phyloP scores from a whole-genome alignment of 2,329 filamentous ascomycete species.

The Arthrobotrys sinensis region DNA sequence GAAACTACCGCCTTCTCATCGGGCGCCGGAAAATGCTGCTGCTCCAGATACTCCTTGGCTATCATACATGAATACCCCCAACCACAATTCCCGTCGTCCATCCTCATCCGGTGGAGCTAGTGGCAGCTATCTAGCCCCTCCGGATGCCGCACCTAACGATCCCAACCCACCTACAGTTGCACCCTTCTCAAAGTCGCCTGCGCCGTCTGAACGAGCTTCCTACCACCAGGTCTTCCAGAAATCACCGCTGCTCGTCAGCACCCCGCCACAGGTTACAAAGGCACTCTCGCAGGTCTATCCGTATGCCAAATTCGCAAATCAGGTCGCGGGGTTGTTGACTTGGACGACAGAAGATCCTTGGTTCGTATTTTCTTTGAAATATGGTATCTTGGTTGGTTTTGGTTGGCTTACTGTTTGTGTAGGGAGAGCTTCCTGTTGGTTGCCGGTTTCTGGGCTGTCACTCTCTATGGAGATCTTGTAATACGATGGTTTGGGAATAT shows the following conservation, averaged over 20 bases:
- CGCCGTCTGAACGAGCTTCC: constrained; percentile 84
- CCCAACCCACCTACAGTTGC: constrained; percentile 82
- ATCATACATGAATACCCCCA: constrained; percentile 59
- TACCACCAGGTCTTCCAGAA: constrained; percentile 94
- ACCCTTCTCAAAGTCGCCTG: constrained; percentile 83
- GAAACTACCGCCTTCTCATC: constrained; percentile 11
- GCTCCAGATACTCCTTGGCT: constrained; percentile 56
- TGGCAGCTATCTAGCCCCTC: constrained; percentile 43
- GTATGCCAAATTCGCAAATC: constrained; percentile 90
- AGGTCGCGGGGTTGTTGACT: constrained; percentile 85
- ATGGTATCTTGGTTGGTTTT: not conserved
- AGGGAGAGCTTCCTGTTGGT: constrained; percentile 90
- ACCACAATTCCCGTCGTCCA: constrained; percentile 31
- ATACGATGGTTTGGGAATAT: constrained; percentile 86
- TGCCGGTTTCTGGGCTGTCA: constrained; percentile 85
- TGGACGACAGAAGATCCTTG: constrained; percentile 96
- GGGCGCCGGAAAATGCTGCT: constrained; percentile 43
- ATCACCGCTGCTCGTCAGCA: constrained; percentile 90
- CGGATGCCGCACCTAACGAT: constrained; percentile 60
- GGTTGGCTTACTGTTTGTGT: not conserved
- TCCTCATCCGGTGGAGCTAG: constrained; percentile 48
- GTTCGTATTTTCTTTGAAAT: constrained; percentile 66
- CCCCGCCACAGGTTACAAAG: constrained; percentile 92
- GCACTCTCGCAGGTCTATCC: constrained; percentile 96
- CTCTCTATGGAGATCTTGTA: constrained; percentile 88